Conservation (phyloP, 2,329 filamentous ascomycete species). For the Pseudonectria buxi region DNA sequence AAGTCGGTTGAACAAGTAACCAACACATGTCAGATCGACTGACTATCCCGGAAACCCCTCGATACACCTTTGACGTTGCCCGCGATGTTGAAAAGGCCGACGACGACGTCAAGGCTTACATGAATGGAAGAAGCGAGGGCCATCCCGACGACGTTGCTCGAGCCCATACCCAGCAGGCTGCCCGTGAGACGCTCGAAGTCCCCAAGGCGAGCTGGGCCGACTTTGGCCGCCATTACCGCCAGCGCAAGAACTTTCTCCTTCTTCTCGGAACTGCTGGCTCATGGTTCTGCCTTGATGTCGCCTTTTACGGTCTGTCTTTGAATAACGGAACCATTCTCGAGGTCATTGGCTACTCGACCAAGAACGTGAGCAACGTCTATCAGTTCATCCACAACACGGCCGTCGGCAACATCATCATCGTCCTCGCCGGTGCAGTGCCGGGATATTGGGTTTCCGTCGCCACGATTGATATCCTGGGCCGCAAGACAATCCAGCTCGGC, state of each 20-base stretch:
- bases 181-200: slow-evolving; percentile 49
- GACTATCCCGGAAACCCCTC: slow-evolving; percentile 81
- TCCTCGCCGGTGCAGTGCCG: slow-evolving; percentile 71
- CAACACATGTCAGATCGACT: slow-evolving; percentile 43
- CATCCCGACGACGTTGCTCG: slow-evolving; percentile 60
- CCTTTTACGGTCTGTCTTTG: slow-evolving; percentile 63
- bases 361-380: slow-evolving; percentile 50
- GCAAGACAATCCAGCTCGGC: slow-evolving; percentile 68
- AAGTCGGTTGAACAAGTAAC: not conserved
- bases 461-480: slow-evolving; percentile 65
- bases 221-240: slow-evolving; percentile 63
- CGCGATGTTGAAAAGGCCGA: slow-evolving; percentile 68
- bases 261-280: slow-evolving; percentile 75
- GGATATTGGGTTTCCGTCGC: slow-evolving; percentile 78
- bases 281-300: slow-evolving; percentile 67
- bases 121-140: slow-evolving; percentile 56
- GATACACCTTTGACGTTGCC: slow-evolving; percentile 78
- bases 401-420: slow-evolving; percentile 71
- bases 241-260: slow-evolving; percentile 65
- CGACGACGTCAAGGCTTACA: slow-evolving; percentile 69
- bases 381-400: slow-evolving; percentile 66
- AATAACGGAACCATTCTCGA: slow-evolving; percentile 69
- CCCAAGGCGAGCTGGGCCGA: slow-evolving; percentile 67
- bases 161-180: slow-evolving; percentile 48
- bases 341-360: slow-evolving; percentile 61